These are phyloP conservation scores for Combretum micranthum DNA, from an alignment of 345 rosid genomes.

Conservation along the genomic window DNA sequence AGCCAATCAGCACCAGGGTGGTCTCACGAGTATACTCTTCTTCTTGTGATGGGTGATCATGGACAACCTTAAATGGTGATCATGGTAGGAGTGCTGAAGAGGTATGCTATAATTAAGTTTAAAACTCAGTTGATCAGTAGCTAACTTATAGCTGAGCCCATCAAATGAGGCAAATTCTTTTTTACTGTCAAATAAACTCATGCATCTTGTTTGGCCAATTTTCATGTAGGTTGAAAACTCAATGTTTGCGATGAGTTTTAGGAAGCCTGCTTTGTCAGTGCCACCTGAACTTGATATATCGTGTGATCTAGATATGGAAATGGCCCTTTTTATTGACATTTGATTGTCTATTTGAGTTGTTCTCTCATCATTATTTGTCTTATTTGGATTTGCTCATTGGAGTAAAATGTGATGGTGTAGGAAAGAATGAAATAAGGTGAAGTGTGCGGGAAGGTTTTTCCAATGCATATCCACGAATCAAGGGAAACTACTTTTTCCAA, in stretches of 20 bases:
- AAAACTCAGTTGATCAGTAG: no score
- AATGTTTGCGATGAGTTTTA: conserved; percentile 82
- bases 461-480: no score
- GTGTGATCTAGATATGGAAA: conserved; percentile 55
- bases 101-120: conserved; percentile 24
- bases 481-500: no score
- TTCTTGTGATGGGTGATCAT: conserved; percentile 96
- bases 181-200: no score
- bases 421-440: no score
- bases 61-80: conserved; percentile 96
- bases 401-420: no score
- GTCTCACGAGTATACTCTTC: conserved; percentile 72
- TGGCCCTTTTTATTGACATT: conserved; percentile 3
- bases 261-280: conserved; percentile 38
- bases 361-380: neutral
- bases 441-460: no score
- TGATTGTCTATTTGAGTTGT: neutral
- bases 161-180: no score
- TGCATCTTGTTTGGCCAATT: no score
- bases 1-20: conserved; percentile 73
- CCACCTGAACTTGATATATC: conserved; percentile 65
- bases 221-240: conserved; percentile 78
- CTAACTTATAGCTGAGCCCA: conserved; percentile 6
- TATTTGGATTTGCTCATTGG: neutral
- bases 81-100: conserved; percentile 96